Percentiles rank a stretch among this genome's conserved stretches.
Evolutionary conservation across 2,329 filamentous ascomycete species (phyloP).

Genomic region (Acephala macrosclerotiorum): DNA sequence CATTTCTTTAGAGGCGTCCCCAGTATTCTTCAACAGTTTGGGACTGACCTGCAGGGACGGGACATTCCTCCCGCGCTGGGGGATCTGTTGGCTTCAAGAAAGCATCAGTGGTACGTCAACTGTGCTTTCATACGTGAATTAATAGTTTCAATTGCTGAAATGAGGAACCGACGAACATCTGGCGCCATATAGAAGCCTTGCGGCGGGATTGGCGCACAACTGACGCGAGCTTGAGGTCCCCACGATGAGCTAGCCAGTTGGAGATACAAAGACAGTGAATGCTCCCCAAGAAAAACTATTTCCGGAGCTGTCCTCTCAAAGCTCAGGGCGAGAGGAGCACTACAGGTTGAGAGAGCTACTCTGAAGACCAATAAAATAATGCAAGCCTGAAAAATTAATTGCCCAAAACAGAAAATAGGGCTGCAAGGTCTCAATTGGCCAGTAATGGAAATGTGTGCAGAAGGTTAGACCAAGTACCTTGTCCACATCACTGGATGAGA

Average conservation of each 20-base stretch:
- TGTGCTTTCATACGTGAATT: not conserved
- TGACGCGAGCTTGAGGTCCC: not conserved
- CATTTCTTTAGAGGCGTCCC: not conserved
- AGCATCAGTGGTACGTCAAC: not conserved
- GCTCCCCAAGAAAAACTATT: not conserved
- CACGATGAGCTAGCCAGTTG: not conserved
- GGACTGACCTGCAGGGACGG: not conserved
- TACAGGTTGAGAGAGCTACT: constrained; percentile 5
- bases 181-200: not conserved
- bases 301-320: not conserved
- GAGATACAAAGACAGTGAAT: not conserved
- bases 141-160: not conserved
- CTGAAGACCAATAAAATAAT: not conserved
- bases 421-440: not conserved
- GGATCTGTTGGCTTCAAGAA: not conserved
- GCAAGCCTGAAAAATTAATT: not conserved
- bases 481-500: constrained; percentile 7
- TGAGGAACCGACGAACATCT: not conserved
- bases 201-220: not conserved
- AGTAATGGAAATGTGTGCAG: not conserved
- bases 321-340: not conserved
- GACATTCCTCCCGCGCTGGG: not conserved
- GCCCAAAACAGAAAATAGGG: not conserved
- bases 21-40: not conserved
- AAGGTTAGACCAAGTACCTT: constrained; percentile 1